Conservation (phyloP, 2,329 filamentous ascomycete species). For the Aspergillus tamarii region DNA sequence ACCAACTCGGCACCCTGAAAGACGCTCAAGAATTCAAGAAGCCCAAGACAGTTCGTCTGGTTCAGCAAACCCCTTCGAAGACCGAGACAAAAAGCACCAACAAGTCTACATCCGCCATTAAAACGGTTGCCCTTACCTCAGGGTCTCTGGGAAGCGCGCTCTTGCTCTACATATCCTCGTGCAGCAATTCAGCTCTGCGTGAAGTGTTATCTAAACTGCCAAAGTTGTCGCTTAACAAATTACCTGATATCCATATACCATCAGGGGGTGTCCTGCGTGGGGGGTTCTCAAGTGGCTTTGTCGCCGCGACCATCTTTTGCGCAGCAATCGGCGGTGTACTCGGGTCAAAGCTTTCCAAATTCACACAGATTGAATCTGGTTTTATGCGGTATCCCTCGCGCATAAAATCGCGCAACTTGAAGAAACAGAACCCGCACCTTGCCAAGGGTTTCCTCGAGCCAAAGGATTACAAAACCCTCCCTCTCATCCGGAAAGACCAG, state of each 20-base stretch:
- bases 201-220: background rate
- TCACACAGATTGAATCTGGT: conserved; percentile 28
- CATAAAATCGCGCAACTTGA: conserved; percentile 43
- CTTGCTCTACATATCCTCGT: background rate
- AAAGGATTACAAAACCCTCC: conserved; percentile 51
- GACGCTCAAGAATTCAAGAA: conserved; percentile 24
- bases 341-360: conserved; percentile 18
- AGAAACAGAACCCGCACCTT: conserved; percentile 45
- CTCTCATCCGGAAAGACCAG: conserved; percentile 38
- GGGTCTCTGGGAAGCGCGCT: conserved; percentile 1
- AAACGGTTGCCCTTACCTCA: conserved; percentile 1
- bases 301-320: conserved; percentile 21
- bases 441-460: conserved; percentile 54
- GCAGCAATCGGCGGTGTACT: conserved; percentile 13
- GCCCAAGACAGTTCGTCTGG: conserved; percentile 22
- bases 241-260: background rate
- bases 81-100: background rate
- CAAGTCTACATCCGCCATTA: background rate
- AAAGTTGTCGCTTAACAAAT: background rate
- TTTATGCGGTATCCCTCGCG: conserved; percentile 32
- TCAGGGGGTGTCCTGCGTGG: background rate
- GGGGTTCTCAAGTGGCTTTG: conserved; percentile 27
- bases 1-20: conserved; percentile 40
- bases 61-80: conserved; percentile 15
- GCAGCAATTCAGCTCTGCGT: background rate